A percentile compares a stretch with the other conserved stretches of the same genome.
These are phyloP conservation scores for Teratosphaeriaceae sp. DNA, from an alignment of 2,329 filamentous ascomycete species.

Conservation along the genomic window DNA sequence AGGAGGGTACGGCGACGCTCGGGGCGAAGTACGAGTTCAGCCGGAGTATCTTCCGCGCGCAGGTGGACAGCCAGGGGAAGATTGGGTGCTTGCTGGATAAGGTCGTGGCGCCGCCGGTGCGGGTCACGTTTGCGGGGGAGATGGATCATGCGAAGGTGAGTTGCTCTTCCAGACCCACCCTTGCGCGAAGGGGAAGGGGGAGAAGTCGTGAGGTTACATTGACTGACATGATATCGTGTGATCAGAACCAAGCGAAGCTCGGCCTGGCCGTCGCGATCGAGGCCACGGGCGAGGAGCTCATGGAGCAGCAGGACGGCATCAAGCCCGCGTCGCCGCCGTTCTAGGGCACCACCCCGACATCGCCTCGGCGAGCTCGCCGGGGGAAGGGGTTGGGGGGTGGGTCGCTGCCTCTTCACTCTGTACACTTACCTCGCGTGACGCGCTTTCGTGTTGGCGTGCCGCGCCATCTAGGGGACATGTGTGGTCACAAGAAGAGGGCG, in stretches of 20 bases:
- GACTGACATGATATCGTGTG: constrained; percentile 16
- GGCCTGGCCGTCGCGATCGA: constrained; percentile 91
- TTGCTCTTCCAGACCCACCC: no score
- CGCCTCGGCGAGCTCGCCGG: not conserved
- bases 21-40: constrained; percentile 98
- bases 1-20: constrained; percentile 84
- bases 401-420: constrained; percentile 21
- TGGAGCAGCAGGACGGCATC: constrained; percentile 63
- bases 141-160: constrained; percentile 87
- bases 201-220: constrained; percentile 16
- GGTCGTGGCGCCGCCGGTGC: constrained; percentile 85
- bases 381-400: not conserved
- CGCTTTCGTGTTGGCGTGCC: no score
- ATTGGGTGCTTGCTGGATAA: constrained; percentile 91
- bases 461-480: no score
- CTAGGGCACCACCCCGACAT: constrained; percentile 13
- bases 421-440: constrained; percentile 7
- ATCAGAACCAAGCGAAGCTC: constrained; percentile 93
- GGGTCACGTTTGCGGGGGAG: constrained; percentile 91
- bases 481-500: no score
- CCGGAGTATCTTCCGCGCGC: constrained; percentile 89
- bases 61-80: constrained; percentile 93
- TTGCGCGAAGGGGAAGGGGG: no score
- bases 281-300: constrained; percentile 74
- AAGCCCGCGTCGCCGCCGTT: constrained; percentile 38